Evolutionary conservation across 768 basidiomycete species (phyloP), one percentile per base, ranked within the genome.

Genomic region (Pisolithus marmoratus): DNA sequence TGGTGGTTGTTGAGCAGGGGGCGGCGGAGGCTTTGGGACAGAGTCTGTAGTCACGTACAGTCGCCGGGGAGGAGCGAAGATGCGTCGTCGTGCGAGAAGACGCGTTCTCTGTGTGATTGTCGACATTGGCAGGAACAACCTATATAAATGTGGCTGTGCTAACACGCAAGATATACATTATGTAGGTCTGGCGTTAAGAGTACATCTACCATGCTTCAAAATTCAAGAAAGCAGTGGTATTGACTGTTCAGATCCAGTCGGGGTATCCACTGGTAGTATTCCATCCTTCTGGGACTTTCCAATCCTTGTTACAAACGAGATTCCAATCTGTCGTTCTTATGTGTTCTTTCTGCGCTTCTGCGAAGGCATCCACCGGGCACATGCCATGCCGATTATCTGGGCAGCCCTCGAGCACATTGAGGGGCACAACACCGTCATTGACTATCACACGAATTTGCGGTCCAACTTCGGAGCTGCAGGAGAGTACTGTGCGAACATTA

Each of bases 391-490:
- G 76, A 64, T 89, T 80, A 51, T 75, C 65, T 0, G 77, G 79
- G 61, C 90, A 93, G 5, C 86, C 88, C 24, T 75, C 71, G 55
- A 92, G 79, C 14, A 83, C 80, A 1, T 83, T 86, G 27, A 92
- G 75, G 7, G 90, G 90, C 0, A 80, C 80, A 8, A 87, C 84
- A 2, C 82, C 90, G 61, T 94, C 90, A 72, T 93, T 93, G 62
- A 92, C 78, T 58, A 92, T 82, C 60, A 90, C 72, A 3, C 90
- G 81, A 56, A 92, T 86, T 58, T 90, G 83, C 1, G 76, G 76
- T 20, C 68, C 75, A 6, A 76, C 71, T 22, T 55, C 53, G 23
- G 75, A 74, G 27, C 72, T 65, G 58, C 85, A 88, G 53, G 75
- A 72, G 3, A 88, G 70, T 14, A 88, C 81, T 89, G 66, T 57